Conservation (phyloP, 192 early-diverging fungal species). For the Coemansia erecta region DNA sequence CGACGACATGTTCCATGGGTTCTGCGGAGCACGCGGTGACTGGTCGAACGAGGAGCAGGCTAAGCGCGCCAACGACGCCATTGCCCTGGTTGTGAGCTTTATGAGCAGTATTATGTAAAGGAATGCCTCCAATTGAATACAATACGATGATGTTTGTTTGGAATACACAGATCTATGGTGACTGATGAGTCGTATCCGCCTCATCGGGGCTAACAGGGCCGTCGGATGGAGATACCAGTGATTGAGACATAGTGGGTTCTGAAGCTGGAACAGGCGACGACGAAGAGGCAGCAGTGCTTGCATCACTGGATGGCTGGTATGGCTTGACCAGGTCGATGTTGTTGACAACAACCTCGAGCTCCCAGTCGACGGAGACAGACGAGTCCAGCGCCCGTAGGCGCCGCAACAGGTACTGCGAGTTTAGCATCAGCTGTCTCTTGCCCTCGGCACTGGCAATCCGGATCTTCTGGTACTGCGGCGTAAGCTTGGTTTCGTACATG, state of each 20-base stretch:
- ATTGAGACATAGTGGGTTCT: no score
- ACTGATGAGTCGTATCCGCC: neutral
- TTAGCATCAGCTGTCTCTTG: slow-evolving; percentile 67
- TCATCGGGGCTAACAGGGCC: neutral
- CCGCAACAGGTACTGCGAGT: slow-evolving; percentile 70
- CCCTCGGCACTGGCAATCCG: slow-evolving; percentile 40
- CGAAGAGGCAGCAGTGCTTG: slow-evolving; percentile 1
- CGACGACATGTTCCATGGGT: slow-evolving; percentile 60
- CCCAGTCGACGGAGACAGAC: slow-evolving; percentile 69
- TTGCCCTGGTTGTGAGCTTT: slow-evolving; percentile 54
- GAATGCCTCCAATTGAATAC: neutral
- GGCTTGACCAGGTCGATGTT: slow-evolving; percentile 69
- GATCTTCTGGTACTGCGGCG: slow-evolving; percentile 31
- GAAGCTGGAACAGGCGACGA: neutral
- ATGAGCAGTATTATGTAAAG: slow-evolving; percentile 28
- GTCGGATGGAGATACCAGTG: neutral
- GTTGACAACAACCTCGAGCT: slow-evolving; percentile 76
- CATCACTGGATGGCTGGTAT: slow-evolving; percentile 13
- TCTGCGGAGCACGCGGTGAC: slow-evolving; percentile 60
- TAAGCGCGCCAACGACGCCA: slow-evolving; percentile 57
- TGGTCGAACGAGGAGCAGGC: slow-evolving; percentile 43
- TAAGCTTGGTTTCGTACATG: slow-evolving; percentile 73
- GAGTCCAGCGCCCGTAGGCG: slow-evolving; percentile 66
- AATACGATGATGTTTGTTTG: no score
- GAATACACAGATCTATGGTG: neutral